Base-by-base conservation (phyloP, 495 filamentous ascomycete species). In the Trypethelium eluteriae region DNA sequence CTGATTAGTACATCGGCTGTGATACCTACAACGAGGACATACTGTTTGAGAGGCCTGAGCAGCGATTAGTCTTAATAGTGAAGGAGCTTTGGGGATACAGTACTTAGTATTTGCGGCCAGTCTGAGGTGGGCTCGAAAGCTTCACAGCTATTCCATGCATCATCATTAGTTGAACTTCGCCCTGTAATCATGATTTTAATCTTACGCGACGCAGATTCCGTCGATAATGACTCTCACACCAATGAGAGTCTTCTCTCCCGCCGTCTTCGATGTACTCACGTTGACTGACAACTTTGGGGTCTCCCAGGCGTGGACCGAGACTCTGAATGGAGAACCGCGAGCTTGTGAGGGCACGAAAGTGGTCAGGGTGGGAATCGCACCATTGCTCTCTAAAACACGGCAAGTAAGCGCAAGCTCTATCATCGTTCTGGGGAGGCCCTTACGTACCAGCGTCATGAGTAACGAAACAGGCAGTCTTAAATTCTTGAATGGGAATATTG, bases 261-360 rank as follows among this genome's bases (percentile, higher is more conserved):
- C 81, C 71, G 86, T 84, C 76, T 83, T 85, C 72, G 87, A 79
- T 62, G 78, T 79, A 64, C 81, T 80, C 38, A 86, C 82, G 69
- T 85, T 82, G 39, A 84, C 80, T 66, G 85, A 89, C 59, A 86
- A 79, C 3, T 79, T 77, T 2, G 89, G 88, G 14, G 79, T 81
- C n/a, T 83, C 82, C 92, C 92, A 96, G 66, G 81, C 86, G 75
- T 95, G 91, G 62, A 96, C 79, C 2, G 91, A 95, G 39, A 95
- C 81, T 63, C 88, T 84, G 74, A 93, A 94, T 0, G 84, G 80
- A 32, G 77, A 81, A 32, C 85, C 81, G 6, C 77, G 74, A 2
- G 82, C 72, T 9, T 93, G 76, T 50, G 86, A 89, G 7, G 89
- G 87, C 62, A 94, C 80, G 74, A 92, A 96, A 67, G 86, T 88